These are phyloP conservation scores for Silene conica DNA, from an alignment of 148 eudicot species.

Conservation along the genomic window DNA sequence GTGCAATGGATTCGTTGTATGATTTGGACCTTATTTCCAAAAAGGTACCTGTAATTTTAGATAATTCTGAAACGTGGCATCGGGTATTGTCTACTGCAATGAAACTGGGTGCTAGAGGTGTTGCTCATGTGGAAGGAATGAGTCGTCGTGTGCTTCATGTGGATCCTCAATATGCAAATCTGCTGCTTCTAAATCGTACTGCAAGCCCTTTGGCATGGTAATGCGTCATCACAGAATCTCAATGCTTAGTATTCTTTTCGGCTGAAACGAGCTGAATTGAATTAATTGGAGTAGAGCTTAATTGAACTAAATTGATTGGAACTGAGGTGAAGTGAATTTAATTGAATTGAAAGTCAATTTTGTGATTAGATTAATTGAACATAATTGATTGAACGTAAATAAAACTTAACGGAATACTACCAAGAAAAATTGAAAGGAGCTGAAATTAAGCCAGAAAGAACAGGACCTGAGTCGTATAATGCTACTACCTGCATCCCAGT, in stretches of 20 bases:
- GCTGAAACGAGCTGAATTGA: too few species aligned
- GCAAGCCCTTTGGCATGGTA: constrained; percentile 94
- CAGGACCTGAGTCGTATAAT: not conserved
- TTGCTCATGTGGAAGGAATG: constrained; percentile 67
- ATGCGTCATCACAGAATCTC: constrained; percentile 9
- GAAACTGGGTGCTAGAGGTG: constrained; percentile 79
- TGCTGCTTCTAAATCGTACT: constrained; percentile 81
- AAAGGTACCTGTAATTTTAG: constrained; percentile 76
- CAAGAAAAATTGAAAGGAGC: too few species aligned
- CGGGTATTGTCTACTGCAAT: constrained; percentile 66
- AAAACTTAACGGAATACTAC: too few species aligned
- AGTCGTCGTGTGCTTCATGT: constrained; percentile 56
- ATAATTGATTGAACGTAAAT: too few species aligned
- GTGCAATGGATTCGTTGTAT: constrained; percentile 87
- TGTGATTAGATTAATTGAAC: too few species aligned
- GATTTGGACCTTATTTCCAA: constrained; percentile 75
- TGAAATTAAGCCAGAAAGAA: too few species aligned
- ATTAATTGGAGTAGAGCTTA: too few species aligned
- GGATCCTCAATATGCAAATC: constrained; percentile 50
- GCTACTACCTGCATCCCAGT: not conserved
- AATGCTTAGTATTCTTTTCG: constrained; percentile 16
- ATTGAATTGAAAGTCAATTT: too few species aligned
- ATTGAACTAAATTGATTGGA: too few species aligned
- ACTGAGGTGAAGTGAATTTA: too few species aligned
- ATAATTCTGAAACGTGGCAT: constrained; percentile 78